Conservation (phyloP, 768 basidiomycete genomes). For the Fomitopsis serialis region DNA sequence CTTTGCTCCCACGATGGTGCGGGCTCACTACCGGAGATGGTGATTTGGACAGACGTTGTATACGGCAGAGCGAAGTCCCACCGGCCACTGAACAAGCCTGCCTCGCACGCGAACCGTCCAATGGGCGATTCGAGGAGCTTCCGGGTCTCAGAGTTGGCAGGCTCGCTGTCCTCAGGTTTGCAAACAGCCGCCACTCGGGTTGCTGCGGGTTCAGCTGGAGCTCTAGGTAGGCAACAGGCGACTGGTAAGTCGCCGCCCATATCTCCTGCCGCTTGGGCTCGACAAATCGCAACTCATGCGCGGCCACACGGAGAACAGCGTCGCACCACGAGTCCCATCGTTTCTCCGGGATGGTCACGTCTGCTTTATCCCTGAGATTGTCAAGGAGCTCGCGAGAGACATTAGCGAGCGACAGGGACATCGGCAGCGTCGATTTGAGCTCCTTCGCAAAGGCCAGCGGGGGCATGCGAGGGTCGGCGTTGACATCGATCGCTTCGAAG, state of each 20-base stretch:
- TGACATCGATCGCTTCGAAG: constrained; percentile 48
- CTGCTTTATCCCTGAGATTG: constrained; percentile 35
- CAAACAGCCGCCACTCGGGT: constrained; percentile 86
- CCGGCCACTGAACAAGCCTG: constrained; percentile 54
- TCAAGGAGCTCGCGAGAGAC: constrained; percentile 51
- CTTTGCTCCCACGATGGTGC: constrained; percentile 84
- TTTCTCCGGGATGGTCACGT: constrained; percentile 40
- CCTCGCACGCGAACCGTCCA: constrained; percentile 61
- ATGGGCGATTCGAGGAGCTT: constrained; percentile 63
- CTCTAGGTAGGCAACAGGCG: constrained; percentile 65
- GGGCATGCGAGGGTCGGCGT: constrained; percentile 49
- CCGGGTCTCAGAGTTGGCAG: constrained; percentile 79
- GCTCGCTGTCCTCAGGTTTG: constrained; percentile 59
- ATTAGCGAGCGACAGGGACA: constrained; percentile 64
- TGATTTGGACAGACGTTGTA: constrained; percentile 47
- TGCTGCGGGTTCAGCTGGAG: constrained; percentile 70
- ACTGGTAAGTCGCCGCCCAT: constrained; percentile 80
- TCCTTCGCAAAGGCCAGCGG: constrained; percentile 72
- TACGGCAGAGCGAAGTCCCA: constrained; percentile 83
- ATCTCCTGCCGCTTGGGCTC: constrained; percentile 84
- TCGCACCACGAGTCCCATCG: constrained; percentile 67
- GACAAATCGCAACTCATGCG: constrained; percentile 73
- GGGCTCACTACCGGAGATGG: constrained; percentile 58
- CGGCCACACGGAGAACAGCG: constrained; percentile 55
- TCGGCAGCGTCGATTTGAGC: constrained; percentile 79